These are phyloP conservation scores for Entoloma clypeatum DNA, from an alignment of 1,284 basidiomycete genomes.

Conservation along the genomic window DNA sequence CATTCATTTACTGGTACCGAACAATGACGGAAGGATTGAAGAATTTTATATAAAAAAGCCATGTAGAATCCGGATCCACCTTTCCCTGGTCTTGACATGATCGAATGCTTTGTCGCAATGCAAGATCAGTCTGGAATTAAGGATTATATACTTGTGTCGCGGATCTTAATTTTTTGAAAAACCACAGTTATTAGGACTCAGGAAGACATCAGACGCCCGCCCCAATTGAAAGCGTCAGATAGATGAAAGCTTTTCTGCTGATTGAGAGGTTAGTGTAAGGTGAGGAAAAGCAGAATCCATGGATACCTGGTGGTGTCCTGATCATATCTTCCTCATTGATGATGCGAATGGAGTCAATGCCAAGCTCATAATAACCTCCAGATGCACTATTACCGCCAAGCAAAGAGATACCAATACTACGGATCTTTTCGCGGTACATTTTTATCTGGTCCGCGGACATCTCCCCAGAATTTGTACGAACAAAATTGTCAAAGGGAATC, in stretches of 20 bases:
- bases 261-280: neutral
- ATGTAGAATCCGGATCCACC: conserved; percentile 14
- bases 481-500: conserved; percentile 81
- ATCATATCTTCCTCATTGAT: conserved; percentile 40
- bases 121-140: too few relatives aligned
- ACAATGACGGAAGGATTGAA: conserved; percentile 18
- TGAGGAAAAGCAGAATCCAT: neutral
- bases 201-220: too few relatives aligned
- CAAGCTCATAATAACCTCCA: conserved; percentile 71
- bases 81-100: conserved; percentile 19
- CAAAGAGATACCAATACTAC: conserved; percentile 81
- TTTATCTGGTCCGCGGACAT: conserved; percentile 62
- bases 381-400: conserved; percentile 74
- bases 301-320: conserved; percentile 17
- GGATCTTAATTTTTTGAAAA: too few relatives aligned
- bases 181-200: too few relatives aligned
- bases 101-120: too few relatives aligned
- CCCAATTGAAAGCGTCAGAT: too few relatives aligned
- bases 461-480: conserved; percentile 81
- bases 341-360: conserved; percentile 65
- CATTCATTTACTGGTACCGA: conserved; percentile 15
- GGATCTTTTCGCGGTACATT: conserved; percentile 74
- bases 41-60: too few relatives aligned
- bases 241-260: conserved; percentile 16
- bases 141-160: too few relatives aligned